Conservation (phyloP, 345 rosid genomes). For the Noccaea bulbosa region DNA sequence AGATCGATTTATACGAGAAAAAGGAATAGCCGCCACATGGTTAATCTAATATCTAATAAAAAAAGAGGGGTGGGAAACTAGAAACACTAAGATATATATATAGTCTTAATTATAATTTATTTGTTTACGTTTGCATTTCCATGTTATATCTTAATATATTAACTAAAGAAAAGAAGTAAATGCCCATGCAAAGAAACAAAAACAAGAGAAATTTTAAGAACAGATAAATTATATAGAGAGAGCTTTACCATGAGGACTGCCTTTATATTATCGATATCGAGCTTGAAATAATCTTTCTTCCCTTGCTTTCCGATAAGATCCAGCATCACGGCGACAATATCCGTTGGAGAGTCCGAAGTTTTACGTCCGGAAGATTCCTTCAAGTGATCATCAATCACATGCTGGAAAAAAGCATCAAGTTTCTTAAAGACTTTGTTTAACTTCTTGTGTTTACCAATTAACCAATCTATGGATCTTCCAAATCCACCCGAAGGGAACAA, state of each 20-base stretch:
- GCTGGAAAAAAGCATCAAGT: constrained; percentile 49
- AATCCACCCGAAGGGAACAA: constrained; percentile 43
- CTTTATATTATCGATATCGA: constrained; percentile 9
- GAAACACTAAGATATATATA: no score
- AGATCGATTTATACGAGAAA: no score
- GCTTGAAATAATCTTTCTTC: background rate
- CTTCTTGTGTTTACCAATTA: constrained; percentile 36
- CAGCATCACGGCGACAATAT: constrained; percentile 36
- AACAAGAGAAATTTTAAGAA: no score
- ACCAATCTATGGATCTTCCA: constrained; percentile 48
- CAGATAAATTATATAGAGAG: no score
- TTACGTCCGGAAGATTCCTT: constrained; percentile 21
- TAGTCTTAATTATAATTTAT: no score
- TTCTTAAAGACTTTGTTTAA: constrained; percentile 43
- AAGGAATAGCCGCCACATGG: no score
- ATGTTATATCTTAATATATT: no score
- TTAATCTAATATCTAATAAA: no score
- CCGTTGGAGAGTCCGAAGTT: background rate
- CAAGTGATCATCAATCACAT: constrained; percentile 56
- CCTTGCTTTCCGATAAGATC: constrained; percentile 9
- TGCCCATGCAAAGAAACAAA: no score
- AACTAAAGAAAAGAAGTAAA: no score
- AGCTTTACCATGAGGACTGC: constrained; percentile 29
- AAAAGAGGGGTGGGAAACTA: no score
- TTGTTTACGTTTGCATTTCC: no score